These are phyloP conservation scores for Solanum virginianum DNA, from an alignment of 257 asterid genomes.

Conservation along the genomic window DNA sequence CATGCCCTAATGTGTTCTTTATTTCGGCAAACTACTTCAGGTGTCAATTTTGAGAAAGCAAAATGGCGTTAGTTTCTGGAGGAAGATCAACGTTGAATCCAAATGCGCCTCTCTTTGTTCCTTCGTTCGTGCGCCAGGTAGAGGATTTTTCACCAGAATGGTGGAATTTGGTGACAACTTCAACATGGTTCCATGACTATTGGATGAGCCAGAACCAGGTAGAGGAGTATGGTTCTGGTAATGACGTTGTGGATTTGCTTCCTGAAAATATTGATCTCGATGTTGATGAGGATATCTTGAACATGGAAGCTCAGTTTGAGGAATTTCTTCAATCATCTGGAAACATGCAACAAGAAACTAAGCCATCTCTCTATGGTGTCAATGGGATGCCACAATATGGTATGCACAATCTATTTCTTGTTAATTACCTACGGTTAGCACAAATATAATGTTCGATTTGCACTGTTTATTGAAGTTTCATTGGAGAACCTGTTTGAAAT, in stretches of 20 bases:
- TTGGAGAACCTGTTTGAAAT: background rate
- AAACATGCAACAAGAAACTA: slow-evolving; percentile 15
- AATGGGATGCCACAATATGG: slow-evolving; percentile 28
- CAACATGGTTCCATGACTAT: slow-evolving; percentile 72
- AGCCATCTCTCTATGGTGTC: slow-evolving; percentile 7
- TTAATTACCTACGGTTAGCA: background rate
- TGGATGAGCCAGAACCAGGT: slow-evolving; percentile 72
- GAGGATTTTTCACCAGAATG: slow-evolving; percentile 95
- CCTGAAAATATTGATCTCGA: slow-evolving; percentile 75
- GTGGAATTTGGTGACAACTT: slow-evolving; percentile 80
- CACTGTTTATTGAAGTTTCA: background rate
- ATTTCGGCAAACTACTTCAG: background rate
- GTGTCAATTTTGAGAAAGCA: slow-evolving; percentile 1
- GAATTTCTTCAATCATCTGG: slow-evolving; percentile 61
- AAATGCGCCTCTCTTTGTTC: slow-evolving; percentile 67
- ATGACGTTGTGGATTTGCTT: slow-evolving; percentile 30
- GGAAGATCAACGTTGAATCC: slow-evolving; percentile 73
- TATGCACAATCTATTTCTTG: background rate
- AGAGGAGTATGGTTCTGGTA: slow-evolving; percentile 27
- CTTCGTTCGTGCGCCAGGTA: slow-evolving; percentile 72
- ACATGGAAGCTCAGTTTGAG: slow-evolving; percentile 84
- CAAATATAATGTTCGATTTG: background rate
- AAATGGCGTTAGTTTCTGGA: slow-evolving; percentile 80
- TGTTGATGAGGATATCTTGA: slow-evolving; percentile 67
- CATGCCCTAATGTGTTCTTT: background rate